Base-by-base conservation (phyloP, 2,329 filamentous ascomycete species). In the Nigrograna mackinnonii region DNA sequence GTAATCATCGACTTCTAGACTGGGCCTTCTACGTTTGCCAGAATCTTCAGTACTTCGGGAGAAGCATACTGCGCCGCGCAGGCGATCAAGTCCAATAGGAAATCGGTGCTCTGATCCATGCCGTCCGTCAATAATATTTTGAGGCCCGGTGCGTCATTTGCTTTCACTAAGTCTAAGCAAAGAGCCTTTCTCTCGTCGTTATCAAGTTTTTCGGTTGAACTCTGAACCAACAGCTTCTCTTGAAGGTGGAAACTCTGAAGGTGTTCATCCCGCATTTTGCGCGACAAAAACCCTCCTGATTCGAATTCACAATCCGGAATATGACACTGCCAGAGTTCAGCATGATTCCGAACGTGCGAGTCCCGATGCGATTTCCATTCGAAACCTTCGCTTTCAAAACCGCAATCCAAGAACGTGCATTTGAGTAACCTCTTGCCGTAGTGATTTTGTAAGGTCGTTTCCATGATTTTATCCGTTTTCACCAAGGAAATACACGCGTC, bases 261-360 rank as follows among this genome's bases (percentile, higher is more conserved):
- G 35, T 61, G 58, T 3, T 47, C 35, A 37, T 57, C 49, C 17
- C 53, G 43, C 53, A 57, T 55, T 28, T 43, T 49, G 3, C 47
- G 37, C 2, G 58, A 52, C 6, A 55, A 20, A 41, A 57, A 62
- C 9, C 55, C 56, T 9, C 42, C 41, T 7, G 50, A 19, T 4
- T 41, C 35, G 14, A 46, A 62, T 37, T 52, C 24, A 28, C 24
- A 28, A 28, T 28, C 24, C 24, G 24, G 24, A 28, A 28, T 28
- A 28, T 28, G 24, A 28, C 24, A 28, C 24, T 28, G 24, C 24
- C 24, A 28, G 24, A n/a, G 24, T 28, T 28, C n/a, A 28, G 24
- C 24, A 28, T 28, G 24, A 28, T 28, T 28, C 24, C 24, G 24
- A 28, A 28, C 24, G 24, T 28, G 24, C 24, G 24, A 28, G 24